A percentile compares a stretch with the other conserved stretches of the same genome.
Evolutionary conservation across 2,329 filamentous ascomycete species (phyloP).

Genomic region (Xylaria sp.): DNA sequence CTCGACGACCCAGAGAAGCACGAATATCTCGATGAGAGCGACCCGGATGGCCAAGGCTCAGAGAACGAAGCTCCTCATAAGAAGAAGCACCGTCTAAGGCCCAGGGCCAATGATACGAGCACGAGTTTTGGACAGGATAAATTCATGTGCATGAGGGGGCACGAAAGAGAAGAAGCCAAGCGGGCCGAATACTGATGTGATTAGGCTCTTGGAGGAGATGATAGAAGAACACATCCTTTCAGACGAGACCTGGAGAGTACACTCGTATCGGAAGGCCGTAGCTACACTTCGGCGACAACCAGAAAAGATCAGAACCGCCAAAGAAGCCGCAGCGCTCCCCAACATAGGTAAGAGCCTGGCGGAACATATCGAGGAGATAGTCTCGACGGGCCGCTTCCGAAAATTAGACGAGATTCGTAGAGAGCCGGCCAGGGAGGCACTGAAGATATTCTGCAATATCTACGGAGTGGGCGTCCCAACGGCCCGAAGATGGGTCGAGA

Average conservation of each 20-base stretch:
- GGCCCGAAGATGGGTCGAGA: slow-evolving; percentile 79
- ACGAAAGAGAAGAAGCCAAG: slow-evolving; percentile 55
- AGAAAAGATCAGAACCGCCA: slow-evolving; percentile 71
- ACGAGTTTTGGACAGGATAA: slow-evolving; percentile 55
- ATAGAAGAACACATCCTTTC: slow-evolving; percentile 78
- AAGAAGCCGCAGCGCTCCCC: slow-evolving; percentile 74
- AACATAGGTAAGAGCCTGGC: slow-evolving; percentile 79
- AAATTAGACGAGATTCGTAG: slow-evolving; percentile 76
- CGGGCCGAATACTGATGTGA: slow-evolving; percentile 80
- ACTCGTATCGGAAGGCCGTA: slow-evolving; percentile 82
- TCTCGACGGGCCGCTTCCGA: slow-evolving; percentile 75
- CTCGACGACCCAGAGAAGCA: slow-evolving; percentile 35
- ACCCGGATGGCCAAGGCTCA: slow-evolving; percentile 7
- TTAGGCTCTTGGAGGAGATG: slow-evolving; percentile 83
- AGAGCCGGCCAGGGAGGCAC: slow-evolving; percentile 72
- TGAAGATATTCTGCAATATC: slow-evolving; percentile 79
- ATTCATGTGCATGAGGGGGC: slow-evolving; percentile 67
- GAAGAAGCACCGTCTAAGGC: slow-evolving; percentile 17
- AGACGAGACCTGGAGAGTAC: slow-evolving; percentile 80
- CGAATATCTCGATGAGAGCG: slow-evolving; percentile 26
- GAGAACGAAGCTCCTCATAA: slow-evolving; percentile 20
- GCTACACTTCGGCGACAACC: slow-evolving; percentile 75
- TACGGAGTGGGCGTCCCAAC: slow-evolving; percentile 80
- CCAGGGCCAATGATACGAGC: not conserved
- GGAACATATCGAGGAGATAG: slow-evolving; percentile 90